These are phyloP conservation scores for Ceratobasidium theobromae DNA, from an alignment of 1,284 basidiomycete genomes.

Conservation along the genomic window DNA sequence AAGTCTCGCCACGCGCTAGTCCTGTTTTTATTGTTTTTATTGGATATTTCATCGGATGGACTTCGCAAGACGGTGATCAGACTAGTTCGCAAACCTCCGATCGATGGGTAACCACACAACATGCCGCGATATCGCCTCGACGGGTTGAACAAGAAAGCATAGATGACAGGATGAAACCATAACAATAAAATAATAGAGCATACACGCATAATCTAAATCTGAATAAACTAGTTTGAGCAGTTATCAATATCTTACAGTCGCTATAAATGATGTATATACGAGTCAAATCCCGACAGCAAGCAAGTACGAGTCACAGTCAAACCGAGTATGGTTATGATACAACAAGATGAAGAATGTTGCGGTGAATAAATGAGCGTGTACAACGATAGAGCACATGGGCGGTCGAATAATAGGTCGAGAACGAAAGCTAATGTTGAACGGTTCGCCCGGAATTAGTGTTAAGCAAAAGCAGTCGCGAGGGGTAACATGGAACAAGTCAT, in stretches of 20 bases:
- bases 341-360: slow-evolving; percentile 23
- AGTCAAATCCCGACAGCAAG: slow-evolving; percentile 31
- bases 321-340: slow-evolving; percentile 30
- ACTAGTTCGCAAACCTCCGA: not conserved
- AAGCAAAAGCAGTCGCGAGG: slow-evolving; percentile 29
- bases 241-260: slow-evolving; percentile 33
- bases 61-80: slow-evolving; percentile 5
- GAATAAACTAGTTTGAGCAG: no score
- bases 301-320: slow-evolving; percentile 23
- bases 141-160: no score
- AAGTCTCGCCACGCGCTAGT: not conserved
- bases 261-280: slow-evolving; percentile 29
- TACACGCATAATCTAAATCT: slow-evolving; percentile 31
- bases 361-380: slow-evolving; percentile 25
- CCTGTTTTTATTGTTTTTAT: slow-evolving; percentile 1
- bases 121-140: no score
- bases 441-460: slow-evolving; percentile 33
- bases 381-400: slow-evolving; percentile 11
- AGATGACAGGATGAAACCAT: slow-evolving; percentile 30
- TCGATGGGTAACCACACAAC: not conserved
- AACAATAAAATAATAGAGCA: slow-evolving; percentile 29
- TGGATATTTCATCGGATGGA: slow-evolving; percentile 23
- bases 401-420: slow-evolving; percentile 27
- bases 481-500: not conserved
- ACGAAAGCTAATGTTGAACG: slow-evolving; percentile 33